Base-by-base conservation (phyloP, 495 filamentous ascomycete species). In the Aspergillus taichungensis region DNA sequence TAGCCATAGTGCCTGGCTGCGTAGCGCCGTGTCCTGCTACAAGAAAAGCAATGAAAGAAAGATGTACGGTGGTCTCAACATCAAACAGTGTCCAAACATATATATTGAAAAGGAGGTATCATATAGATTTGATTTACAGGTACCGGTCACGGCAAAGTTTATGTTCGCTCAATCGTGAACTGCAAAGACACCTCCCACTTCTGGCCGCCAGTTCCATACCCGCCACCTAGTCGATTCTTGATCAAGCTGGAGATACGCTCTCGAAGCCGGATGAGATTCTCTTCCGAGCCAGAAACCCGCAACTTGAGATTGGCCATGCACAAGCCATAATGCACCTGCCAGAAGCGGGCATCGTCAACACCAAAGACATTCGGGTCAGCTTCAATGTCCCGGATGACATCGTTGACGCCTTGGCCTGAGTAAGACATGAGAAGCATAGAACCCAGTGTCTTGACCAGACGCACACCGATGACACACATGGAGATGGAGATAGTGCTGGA, bases 261-360 rank as follows among this genome's bases (percentile, higher is more conserved):
- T 38, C 88, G 76, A 47, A 96, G 61, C 43, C 81, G 77, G 38
- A 66, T 67, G 35, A 88, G 63, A n/a, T 76, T 73, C 5, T 82
- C 77, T 39, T 86, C 85, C 13, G 80, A 79, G 10, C 76, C 76
- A 35, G 68, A 64, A 1, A 89, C 76, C 29, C 82, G 72, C 11
- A 98, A 56, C 66, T 91, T 95, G 49, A 98, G 56, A 52, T 91
- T 95, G 9, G 92, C 92, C 85, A 95, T 94, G 57, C 86, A 92
- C 33, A 96, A 71, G 3, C 92, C 90, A 60, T 97, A 95, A 64
- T 98, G 92, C 13, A 96, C 94, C 69, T 98, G 92, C 92, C 92
- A 98, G 67, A 98, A 94, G 55, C 85, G 76, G 1, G 88, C 90
- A 57, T 95, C 91, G 42, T 94, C 86, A 41, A 98, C 78, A 1